A percentile compares a stretch with the other conserved stretches of the same genome.
Evolutionary conservation across 1,284 basidiomycete species (phyloP).

Genomic region (Moniliophthora roreri): DNA sequence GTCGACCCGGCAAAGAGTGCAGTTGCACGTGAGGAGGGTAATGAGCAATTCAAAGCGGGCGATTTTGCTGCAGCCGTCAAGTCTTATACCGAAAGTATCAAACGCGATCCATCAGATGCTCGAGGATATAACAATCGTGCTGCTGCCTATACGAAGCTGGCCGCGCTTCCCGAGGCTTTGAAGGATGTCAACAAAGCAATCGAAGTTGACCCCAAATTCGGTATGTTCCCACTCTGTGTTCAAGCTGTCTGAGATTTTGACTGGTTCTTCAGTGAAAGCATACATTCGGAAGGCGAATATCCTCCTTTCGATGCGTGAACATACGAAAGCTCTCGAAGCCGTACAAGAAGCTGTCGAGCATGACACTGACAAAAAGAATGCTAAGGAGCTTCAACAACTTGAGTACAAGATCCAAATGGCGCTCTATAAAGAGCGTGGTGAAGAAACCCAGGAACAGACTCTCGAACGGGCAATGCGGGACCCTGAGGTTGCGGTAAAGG

Average conservation of each 20-base stretch:
- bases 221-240: conserved; percentile 37
- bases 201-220: conserved; percentile 85
- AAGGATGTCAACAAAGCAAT: conserved; percentile 96
- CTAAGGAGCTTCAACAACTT: conserved; percentile 77
- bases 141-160: conserved; percentile 94
- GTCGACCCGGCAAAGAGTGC: conserved; percentile 88
- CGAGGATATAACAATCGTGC: conserved; percentile 97
- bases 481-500: conserved; percentile 83
- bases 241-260: not conserved
- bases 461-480: conserved; percentile 94
- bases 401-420: conserved; percentile 83
- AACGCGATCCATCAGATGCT: conserved; percentile 89
- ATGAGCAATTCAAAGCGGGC: conserved; percentile 88
- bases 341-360: conserved; percentile 73
- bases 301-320: conserved; percentile 89
- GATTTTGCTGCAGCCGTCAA: conserved; percentile 93
- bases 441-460: conserved; percentile 92
- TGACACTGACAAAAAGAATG: conserved; percentile 79
- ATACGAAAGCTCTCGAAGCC: conserved; percentile 83
- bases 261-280: conserved; percentile 71
- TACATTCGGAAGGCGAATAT: conserved; percentile 94
- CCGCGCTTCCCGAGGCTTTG: conserved; percentile 92
- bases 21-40: conserved; percentile 89
- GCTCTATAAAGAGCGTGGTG: conserved; percentile 78
- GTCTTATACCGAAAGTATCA: conserved; percentile 94